Evolutionary conservation across 345 rosid genomes (phyloP).

Genomic region (Citrus trifoliata): DNA sequence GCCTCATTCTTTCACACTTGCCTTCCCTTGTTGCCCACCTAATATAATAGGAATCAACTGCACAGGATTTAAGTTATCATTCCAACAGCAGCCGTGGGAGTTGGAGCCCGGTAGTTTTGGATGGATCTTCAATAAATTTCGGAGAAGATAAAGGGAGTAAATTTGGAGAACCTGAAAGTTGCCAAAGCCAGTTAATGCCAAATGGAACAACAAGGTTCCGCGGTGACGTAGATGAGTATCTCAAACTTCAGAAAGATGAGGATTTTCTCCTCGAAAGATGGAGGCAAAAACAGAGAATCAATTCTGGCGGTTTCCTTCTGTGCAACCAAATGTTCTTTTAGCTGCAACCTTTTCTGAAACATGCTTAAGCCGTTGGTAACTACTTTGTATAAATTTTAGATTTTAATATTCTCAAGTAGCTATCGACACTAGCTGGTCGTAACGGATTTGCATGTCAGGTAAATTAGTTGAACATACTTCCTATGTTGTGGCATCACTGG

Average conservation of each 20-base stretch:
- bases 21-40: neutral
- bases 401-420: neutral
- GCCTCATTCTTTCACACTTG: neutral
- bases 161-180: slow-evolving; percentile 24
- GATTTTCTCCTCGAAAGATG: slow-evolving; percentile 58
- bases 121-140: slow-evolving; percentile 20
- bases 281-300: slow-evolving; percentile 67
- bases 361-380: neutral
- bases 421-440: neutral
- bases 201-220: slow-evolving; percentile 23
- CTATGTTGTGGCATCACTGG: neutral
- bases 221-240: slow-evolving; percentile 59
- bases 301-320: slow-evolving; percentile 60
- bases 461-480: neutral
- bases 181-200: slow-evolving; percentile 5
- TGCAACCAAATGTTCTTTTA: slow-evolving; percentile 47
- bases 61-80: slow-evolving; percentile 34
- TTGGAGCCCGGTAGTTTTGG: slow-evolving; percentile 59
- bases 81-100: slow-evolving; percentile 76
- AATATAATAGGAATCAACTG: slow-evolving; percentile 39
- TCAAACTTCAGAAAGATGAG: slow-evolving; percentile 45
- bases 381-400: slow-evolving; percentile 2
- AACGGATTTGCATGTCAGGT: neutral
- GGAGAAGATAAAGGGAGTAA: slow-evolving; percentile 25
- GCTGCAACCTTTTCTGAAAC: neutral